Evolutionary conservation across 768 basidiomycete genomes (phyloP), one percentile per base, ranked within the genome.

Genomic region (Rubroboletus satanas): DNA sequence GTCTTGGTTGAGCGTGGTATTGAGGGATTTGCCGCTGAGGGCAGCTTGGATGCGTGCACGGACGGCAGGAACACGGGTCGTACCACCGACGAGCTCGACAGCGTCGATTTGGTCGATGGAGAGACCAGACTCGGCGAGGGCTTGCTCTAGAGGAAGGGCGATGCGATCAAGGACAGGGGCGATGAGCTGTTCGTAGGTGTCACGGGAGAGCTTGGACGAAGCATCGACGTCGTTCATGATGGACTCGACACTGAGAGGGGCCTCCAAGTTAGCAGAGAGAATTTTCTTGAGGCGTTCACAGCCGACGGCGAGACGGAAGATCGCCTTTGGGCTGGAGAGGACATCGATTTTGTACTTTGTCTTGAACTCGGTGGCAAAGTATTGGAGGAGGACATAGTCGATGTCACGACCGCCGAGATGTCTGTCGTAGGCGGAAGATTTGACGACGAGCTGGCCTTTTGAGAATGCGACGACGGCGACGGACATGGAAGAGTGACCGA

Each of bases 291-390:
- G 81, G 69, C 87, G 86, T 77, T 99, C 97, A 70, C 93, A 93
- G 18, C 89, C 86, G 15, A 87, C 87, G 26, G 79, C 67, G 53
- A 99, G 85, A 60, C 96, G 86, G 90, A 98, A 98, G 45, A 78
- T 80, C 32, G 94, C 97, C 73, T 98, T 98, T 62, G 93, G 90
- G 74, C 80, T 93, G 60, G 81, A 82, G 66, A 93, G 71, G 63
- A 98, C 94, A 71, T 98, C 95, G 68, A 98, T 93, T 75, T 94
- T 97, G 84, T 98, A 98, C 71, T 97, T 98, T n/a, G 74, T 70
- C 75, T 93, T 88, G 85, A 98, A 98, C 73, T 98, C 90, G 29
- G 82, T 73, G 9, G 95, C 81, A 68, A 98, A 98, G 77, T 98
- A 83, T 62, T 84, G 70, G 37, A 97, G 82, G 63, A 99, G 85